Percentiles rank a stretch among this genome's conserved stretches.
Conservation (phyloP, 768 basidiomycete species). For the Vishniacozyma victoriae region DNA sequence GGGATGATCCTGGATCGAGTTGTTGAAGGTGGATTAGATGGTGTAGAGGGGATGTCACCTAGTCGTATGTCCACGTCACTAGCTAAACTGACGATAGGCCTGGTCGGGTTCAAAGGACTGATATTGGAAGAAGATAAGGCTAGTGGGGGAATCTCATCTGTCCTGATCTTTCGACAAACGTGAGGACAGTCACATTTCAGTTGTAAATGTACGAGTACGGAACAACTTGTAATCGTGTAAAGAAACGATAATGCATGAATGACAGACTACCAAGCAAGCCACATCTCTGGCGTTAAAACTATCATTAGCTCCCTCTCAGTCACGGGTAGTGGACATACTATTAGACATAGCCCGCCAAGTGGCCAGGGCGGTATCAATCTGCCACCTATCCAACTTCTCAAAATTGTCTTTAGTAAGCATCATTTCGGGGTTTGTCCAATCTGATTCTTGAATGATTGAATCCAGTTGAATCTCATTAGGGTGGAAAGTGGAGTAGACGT, state of each 20-base stretch:
- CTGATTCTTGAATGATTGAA: constrained; percentile 31
- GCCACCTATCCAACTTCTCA: constrained; percentile 64
- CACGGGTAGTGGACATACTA: constrained; percentile 17
- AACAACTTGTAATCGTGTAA: background rate
- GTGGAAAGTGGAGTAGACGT: constrained; percentile 35
- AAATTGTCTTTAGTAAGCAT: constrained; percentile 38
- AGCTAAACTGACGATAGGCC: constrained; percentile 5
- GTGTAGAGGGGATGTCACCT: constrained; percentile 24
- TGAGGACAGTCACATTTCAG: constrained; percentile 2
- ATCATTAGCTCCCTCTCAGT: background rate
- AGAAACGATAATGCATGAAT: background rate
- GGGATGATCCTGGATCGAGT: constrained; percentile 46
- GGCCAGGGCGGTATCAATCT: constrained; percentile 58
- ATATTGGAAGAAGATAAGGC: constrained; percentile 34
- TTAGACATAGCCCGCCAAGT: constrained; percentile 82
- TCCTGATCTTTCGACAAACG: constrained; percentile 22
- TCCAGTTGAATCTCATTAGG: constrained; percentile 38
- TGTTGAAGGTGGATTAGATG: constrained; percentile 37
- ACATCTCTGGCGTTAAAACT: constrained; percentile 39
- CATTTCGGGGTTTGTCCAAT: constrained; percentile 55
- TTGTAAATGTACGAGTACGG: too few species aligned
- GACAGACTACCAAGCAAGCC: constrained; percentile 25
- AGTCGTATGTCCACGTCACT: constrained; percentile 28
- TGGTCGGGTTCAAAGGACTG: constrained; percentile 32
- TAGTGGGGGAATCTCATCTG: constrained; percentile 35